Conservation (phyloP, 23 red algal genomes). For the Gracilaria vermiculophylla region DNA sequence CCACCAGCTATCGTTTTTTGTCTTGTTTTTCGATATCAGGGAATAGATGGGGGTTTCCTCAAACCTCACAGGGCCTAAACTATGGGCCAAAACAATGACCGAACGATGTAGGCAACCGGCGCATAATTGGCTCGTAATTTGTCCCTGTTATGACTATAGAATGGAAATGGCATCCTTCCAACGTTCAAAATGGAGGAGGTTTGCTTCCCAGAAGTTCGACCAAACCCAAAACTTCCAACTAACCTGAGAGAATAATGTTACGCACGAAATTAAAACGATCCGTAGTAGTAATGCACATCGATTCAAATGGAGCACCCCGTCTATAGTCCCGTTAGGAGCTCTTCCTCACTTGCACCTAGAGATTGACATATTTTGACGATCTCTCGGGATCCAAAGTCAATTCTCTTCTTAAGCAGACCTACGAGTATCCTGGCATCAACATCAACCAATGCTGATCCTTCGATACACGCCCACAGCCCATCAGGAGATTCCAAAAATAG, state of each 20-base stretch:
- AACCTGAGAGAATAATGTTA: too few relatives aligned
- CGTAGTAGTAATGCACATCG: too few relatives aligned
- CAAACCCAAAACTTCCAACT: too few relatives aligned
- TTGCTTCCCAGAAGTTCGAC: too few relatives aligned
- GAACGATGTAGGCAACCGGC: background rate
- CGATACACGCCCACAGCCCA: conserved; percentile 55
- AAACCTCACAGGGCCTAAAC: background rate
- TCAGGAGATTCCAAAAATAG: conserved; percentile 51
- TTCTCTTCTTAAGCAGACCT: conserved; percentile 33
- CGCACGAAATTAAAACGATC: too few relatives aligned
- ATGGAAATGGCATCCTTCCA: background rate
- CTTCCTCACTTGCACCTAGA: conserved; percentile 9
- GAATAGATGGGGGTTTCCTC: background rate
- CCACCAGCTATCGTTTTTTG: background rate
- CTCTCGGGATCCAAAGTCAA: conserved; percentile 2
- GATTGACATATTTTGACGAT: conserved; percentile 60
- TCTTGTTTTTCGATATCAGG: background rate
- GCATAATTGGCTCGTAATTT: background rate
- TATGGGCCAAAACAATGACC: background rate
- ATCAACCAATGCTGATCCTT: conserved; percentile 4
- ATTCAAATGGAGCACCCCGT: too few relatives aligned
- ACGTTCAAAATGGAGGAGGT: background rate
- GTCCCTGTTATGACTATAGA: background rate
- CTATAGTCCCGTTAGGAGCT: background rate
- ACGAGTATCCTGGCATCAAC: conserved; percentile 40